Percentiles rank a stretch among this genome's conserved stretches.
phyloP scores from a whole-genome alignment of 163 green algal genomes.

The Chlorella variabilis region DNA sequence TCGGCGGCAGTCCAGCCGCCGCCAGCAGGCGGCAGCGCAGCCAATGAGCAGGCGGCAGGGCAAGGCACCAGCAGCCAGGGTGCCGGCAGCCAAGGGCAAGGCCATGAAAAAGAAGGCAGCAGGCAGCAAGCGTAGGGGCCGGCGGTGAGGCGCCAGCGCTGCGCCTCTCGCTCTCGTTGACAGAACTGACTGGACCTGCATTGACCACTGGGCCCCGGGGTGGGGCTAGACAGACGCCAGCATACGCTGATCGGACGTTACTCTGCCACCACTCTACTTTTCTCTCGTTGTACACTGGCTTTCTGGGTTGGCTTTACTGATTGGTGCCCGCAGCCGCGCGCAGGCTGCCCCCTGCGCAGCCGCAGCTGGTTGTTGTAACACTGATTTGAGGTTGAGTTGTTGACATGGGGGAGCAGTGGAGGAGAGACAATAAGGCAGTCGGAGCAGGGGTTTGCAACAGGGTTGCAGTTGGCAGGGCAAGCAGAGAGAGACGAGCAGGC shows the following conservation, averaged over 20 bases:
- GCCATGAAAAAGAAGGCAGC: slow-evolving; percentile 8
- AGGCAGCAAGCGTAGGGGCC: not conserved
- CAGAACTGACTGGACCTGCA: not conserved
- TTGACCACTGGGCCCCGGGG: not conserved
- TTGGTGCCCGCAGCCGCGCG: not conserved
- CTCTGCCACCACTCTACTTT: too few relatives aligned
- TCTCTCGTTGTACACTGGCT: not conserved
- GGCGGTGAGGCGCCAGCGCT: not conserved
- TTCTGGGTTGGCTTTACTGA: not conserved
- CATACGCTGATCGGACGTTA: too few relatives aligned
- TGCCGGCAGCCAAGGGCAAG: not conserved
- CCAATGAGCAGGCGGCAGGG: not conserved
- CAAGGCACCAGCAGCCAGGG: not conserved
- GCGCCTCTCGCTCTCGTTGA: not conserved
- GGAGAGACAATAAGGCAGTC: not conserved
- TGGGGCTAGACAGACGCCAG: not conserved
- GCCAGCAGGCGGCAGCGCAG: slow-evolving; percentile 1
- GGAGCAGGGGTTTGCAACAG: too few relatives aligned
- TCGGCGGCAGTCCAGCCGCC: not conserved
- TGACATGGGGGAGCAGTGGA: not conserved
- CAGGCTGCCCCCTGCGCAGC: not conserved
- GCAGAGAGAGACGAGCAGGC: too few relatives aligned
- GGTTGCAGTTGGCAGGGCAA: too few relatives aligned
- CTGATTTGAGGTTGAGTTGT: not conserved
- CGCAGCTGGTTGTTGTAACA: not conserved